phyloP scores from a whole-genome alignment of 164 flowering plant species.

The Macadamia integrifolia region DNA sequence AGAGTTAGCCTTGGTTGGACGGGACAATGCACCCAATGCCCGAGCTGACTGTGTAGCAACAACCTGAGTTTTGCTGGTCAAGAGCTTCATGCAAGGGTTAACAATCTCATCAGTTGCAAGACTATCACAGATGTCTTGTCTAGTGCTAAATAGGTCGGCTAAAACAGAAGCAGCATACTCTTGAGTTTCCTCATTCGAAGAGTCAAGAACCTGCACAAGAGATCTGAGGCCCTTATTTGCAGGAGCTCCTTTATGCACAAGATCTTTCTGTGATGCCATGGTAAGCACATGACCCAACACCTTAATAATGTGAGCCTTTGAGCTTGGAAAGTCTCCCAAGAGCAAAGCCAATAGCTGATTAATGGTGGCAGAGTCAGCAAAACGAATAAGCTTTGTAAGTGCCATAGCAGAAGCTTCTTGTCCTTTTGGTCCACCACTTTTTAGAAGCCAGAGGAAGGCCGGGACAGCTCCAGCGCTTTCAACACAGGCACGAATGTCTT shows the following conservation, averaged over 20 bases:
- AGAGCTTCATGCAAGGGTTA: slow-evolving; percentile 78
- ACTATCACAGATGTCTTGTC: slow-evolving; percentile 78
- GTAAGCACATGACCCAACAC: slow-evolving; percentile 86
- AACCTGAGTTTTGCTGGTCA: slow-evolving; percentile 72
- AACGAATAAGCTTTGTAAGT: slow-evolving; percentile 58
- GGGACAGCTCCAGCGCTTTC: slow-evolving; percentile 87
- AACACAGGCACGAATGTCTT: slow-evolving; percentile 88
- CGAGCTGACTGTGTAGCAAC: slow-evolving; percentile 80
- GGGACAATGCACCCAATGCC: slow-evolving; percentile 78
- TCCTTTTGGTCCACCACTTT: slow-evolving; percentile 69
- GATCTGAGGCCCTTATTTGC: slow-evolving; percentile 72
- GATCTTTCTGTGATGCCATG: slow-evolving; percentile 58
- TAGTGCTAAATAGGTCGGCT: slow-evolving; percentile 66
- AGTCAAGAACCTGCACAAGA: slow-evolving; percentile 74
- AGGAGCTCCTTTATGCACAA: slow-evolving; percentile 60
- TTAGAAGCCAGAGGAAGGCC: slow-evolving; percentile 75
- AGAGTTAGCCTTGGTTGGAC: slow-evolving; percentile 51
- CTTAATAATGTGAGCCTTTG: slow-evolving; percentile 53
- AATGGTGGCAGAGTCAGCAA: slow-evolving; percentile 74
- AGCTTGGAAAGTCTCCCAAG: slow-evolving; percentile 58
- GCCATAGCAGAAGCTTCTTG: slow-evolving; percentile 76
- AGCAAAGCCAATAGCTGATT: slow-evolving; percentile 82
- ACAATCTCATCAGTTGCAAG: slow-evolving; percentile 88
- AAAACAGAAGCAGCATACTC: slow-evolving; percentile 80
- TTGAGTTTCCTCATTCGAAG: slow-evolving; percentile 79